Evolutionary conservation across 129 eudicot species (phyloP), one percentile per base, ranked within the genome.

Genomic region (Tagetes patula): DNA sequence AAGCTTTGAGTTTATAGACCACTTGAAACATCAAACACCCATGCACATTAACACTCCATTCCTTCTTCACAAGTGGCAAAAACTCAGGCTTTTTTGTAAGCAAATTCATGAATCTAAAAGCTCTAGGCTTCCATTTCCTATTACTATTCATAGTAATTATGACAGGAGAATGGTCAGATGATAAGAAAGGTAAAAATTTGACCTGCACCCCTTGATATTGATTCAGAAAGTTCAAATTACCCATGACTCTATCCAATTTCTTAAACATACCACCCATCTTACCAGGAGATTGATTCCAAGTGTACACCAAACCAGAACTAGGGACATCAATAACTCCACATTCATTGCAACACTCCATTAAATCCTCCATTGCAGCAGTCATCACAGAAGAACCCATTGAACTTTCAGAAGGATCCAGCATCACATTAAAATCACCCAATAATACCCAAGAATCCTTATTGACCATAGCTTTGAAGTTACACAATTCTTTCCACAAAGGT

Each of bases 381-480:
- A 4, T 6, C 0, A 10, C 3, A 4, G 62, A 55, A 5, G 37
- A 2, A 2, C 62, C 12, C 0, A 7, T 1, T 1, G 62, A 55
- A 0, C 9, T 55, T 5, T 27, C 37, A 27, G 9, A 9, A 30
- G 62, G 62, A 1, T 55, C 37, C 5, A 55, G 1, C 0, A 55
- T 30, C 0, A 9, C 34, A 20, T 54, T 54, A 30, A 55, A 55
- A 1, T 55, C 37, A 0, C 62, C 62, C 8, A 55, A 0, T 0
- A 54, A 0, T 0, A 3, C 0, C 61, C 61, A 54, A 3, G 61
- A 34, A 0, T 2, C 3, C 3, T 14, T 2, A 0, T 14, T 49
- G 13, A 12, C 3, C 8, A 9, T 4, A 1, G 0, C 3, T 0
- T 3, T 14, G 0, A 3, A 6, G 0, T 13, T 1, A 0, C 0